phyloP scores from a whole-genome alignment of 768 basidiomycete species.

The Lactifluus volemus region DNA sequence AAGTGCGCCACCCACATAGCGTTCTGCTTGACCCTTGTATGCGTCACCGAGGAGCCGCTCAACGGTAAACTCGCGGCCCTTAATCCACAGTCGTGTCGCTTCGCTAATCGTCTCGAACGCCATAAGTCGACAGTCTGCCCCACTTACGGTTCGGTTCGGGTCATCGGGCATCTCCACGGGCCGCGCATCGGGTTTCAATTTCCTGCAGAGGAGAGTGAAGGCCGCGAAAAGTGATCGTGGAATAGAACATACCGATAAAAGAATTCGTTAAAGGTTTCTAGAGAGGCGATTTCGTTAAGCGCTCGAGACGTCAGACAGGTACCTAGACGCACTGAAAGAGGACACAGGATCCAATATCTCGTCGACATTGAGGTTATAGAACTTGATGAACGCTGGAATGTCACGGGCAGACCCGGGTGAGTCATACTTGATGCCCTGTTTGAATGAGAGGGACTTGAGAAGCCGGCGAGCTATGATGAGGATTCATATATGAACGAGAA shows the following conservation, averaged over 20 bases:
- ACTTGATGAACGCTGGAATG: slow-evolving; percentile 82
- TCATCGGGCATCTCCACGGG: slow-evolving; percentile 67
- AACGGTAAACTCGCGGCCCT: slow-evolving; percentile 89
- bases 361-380: slow-evolving; percentile 74
- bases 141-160: slow-evolving; percentile 70
- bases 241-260: slow-evolving; percentile 53
- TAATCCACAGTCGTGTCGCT: slow-evolving; percentile 92
- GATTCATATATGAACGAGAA: neutral
- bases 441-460: slow-evolving; percentile 83
- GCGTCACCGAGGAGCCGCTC: slow-evolving; percentile 68
- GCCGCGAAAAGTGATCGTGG: neutral
- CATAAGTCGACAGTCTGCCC: slow-evolving; percentile 97
- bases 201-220: slow-evolving; percentile 34
- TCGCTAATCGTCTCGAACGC: slow-evolving; percentile 79
- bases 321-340: slow-evolving; percentile 57
- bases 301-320: neutral
- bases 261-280: slow-evolving; percentile 90
- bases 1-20: slow-evolving; percentile 72
- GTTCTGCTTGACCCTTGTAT: slow-evolving; percentile 60
- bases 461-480: slow-evolving; percentile 56
- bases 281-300: neutral
- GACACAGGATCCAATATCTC: slow-evolving; percentile 79
- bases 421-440: slow-evolving; percentile 92
- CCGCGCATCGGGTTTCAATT: slow-evolving; percentile 76
- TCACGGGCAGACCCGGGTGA: slow-evolving; percentile 74